These are phyloP conservation scores for Globisporangium iwayamae DNA, from an alignment of 352 stramenopile genomes.

Conservation along the genomic window DNA sequence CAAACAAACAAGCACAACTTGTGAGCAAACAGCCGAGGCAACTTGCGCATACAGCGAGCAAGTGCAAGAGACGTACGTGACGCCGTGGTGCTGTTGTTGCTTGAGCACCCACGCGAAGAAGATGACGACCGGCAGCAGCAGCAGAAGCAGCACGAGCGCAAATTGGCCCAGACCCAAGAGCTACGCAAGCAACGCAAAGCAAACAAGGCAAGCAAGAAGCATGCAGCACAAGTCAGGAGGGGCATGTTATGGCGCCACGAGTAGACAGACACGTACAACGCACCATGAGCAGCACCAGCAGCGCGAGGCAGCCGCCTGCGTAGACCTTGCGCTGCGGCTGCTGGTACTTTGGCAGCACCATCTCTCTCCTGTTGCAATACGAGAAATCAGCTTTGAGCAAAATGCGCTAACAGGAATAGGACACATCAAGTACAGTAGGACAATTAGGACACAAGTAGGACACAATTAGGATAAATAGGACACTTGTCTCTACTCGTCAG, in stretches of 20 bases:
- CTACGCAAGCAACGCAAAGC: conserved; percentile 15
- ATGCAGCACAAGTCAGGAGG: too few species aligned
- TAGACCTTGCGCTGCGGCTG: conserved; percentile 33
- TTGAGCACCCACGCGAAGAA: conserved; percentile 36
- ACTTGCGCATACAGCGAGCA: neutral
- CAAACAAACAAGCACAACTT: neutral
- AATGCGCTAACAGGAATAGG: too few species aligned
- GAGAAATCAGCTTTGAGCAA: too few species aligned
- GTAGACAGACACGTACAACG: neutral
- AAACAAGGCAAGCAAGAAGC: neutral
- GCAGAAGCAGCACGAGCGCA: conserved; percentile 26
- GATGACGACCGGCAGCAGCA: conserved; percentile 27
- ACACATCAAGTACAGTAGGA: too few species aligned
- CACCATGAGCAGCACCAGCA: conserved; percentile 22
- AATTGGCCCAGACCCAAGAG: conserved; percentile 25
- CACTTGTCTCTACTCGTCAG: too few species aligned
- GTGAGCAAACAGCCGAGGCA: neutral
- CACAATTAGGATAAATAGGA: too few species aligned
- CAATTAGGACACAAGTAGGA: too few species aligned
- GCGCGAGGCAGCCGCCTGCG: conserved; percentile 7
- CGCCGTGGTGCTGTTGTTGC: conserved; percentile 43
- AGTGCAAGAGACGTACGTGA: conserved; percentile 31
- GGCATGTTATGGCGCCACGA: too few species aligned
- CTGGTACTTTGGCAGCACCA: conserved; percentile 24
- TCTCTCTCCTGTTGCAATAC: too few species aligned